Evolutionary conservation across 805 yeast genomes (phyloP).

Genomic region (Metschnikowia picachoensis): DNA sequence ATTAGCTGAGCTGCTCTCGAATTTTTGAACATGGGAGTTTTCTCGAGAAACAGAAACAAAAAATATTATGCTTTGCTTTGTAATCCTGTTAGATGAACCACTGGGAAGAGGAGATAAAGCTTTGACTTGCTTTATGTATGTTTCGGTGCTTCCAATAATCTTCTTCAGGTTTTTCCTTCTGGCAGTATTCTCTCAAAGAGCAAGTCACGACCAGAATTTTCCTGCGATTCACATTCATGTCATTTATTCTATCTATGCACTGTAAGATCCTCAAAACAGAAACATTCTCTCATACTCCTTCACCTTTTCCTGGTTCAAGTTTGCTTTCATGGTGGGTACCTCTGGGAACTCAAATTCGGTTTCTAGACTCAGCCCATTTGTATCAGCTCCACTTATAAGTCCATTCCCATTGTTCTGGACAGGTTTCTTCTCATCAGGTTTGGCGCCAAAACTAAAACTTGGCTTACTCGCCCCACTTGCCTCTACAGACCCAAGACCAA

Average conservation of each 20-base stretch:
- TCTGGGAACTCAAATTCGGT: constrained; percentile 24
- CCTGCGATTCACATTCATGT: constrained; percentile 5
- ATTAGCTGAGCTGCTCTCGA: too few species aligned
- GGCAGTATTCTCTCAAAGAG: too few species aligned
- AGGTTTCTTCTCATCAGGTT: background rate
- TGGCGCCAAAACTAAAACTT: background rate
- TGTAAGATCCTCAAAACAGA: constrained; percentile 19
- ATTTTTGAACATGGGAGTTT: too few species aligned
- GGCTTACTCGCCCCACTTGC: background rate
- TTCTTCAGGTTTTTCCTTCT: too few species aligned
- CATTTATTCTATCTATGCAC: constrained; percentile 6
- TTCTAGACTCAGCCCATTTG: background rate
- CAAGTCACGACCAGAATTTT: too few species aligned
- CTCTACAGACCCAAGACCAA: background rate
- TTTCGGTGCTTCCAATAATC: too few species aligned
- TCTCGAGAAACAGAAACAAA: too few species aligned
- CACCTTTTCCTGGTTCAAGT: constrained; percentile 25
- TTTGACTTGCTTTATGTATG: too few species aligned
- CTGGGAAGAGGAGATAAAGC: too few species aligned
- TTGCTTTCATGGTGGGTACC: constrained; percentile 17
- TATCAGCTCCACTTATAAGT: background rate
- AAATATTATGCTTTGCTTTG: too few species aligned
- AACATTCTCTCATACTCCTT: constrained; percentile 25
- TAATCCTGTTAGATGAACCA: too few species aligned
- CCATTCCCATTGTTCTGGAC: background rate